Percentiles rank a stretch among this genome's conserved stretches.
phyloP scores from a whole-genome alignment of 2,329 filamentous ascomycete species.

The Fusarium subglutinans region DNA sequence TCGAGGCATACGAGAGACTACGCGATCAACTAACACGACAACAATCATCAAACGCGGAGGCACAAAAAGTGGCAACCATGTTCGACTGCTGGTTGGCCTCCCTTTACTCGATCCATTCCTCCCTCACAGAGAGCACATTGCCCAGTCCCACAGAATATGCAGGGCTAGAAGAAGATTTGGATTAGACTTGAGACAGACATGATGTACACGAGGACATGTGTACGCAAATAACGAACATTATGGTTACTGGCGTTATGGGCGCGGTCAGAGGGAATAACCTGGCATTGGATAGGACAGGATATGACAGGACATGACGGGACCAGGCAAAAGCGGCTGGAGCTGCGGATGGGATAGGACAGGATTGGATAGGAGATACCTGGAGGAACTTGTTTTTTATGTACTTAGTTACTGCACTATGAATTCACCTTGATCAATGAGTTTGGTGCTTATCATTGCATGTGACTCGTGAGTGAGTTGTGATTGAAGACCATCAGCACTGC shows the following conservation, averaged over 20 bases:
- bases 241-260: constrained; percentile 27
- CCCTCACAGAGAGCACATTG: constrained; percentile 37
- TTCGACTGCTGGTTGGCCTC: constrained; percentile 63
- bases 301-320: background rate
- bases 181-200: constrained; percentile 25
- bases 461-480: background rate
- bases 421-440: background rate
- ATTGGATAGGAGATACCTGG: constrained; percentile 18
- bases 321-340: constrained; percentile 21
- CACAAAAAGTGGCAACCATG: constrained; percentile 46
- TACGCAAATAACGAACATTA: constrained; percentile 5
- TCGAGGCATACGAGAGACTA: constrained; percentile 66
- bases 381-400: background rate
- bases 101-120: constrained; percentile 57
- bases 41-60: constrained; percentile 47
- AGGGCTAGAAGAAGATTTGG: constrained; percentile 40
- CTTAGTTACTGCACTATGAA: background rate
- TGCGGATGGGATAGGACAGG: background rate
- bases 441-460: background rate
- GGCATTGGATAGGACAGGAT: background rate
- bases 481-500: constrained; percentile 5
- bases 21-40: constrained; percentile 55
- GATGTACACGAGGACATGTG: constrained; percentile 11
- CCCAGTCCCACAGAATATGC: constrained; percentile 44
- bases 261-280: constrained; percentile 16